These are phyloP conservation scores for Cardamine occulta DNA, from an alignment of 345 rosid species.

Conservation along the genomic window DNA sequence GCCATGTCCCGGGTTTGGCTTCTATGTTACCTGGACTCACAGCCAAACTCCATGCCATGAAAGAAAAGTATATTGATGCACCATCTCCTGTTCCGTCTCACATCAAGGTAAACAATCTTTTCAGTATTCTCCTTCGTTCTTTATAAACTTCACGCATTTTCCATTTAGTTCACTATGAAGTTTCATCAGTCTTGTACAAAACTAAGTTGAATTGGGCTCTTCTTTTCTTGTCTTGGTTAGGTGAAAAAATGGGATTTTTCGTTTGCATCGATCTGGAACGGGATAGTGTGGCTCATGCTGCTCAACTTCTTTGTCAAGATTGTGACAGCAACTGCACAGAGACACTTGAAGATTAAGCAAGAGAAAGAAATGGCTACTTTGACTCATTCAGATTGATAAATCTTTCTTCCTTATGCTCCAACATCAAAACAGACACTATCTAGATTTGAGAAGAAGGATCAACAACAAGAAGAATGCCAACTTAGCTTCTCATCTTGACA, in stretches of 20 bases:
- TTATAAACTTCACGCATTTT: neutral
- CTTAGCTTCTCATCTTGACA: slow-evolving; percentile 27
- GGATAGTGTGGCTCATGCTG: slow-evolving; percentile 97
- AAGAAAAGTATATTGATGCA: slow-evolving; percentile 71
- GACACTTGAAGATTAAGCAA: slow-evolving; percentile 73
- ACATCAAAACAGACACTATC: slow-evolving; percentile 30
- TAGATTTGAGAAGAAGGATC: slow-evolving; percentile 24
- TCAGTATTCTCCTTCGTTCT: neutral
- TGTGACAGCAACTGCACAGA: slow-evolving; percentile 80
- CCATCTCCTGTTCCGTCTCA: slow-evolving; percentile 54
- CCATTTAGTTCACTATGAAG: neutral
- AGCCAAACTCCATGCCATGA: slow-evolving; percentile 61
- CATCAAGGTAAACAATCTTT: slow-evolving; percentile 54
- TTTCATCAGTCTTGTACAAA: neutral
- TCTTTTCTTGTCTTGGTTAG: slow-evolving; percentile 39
- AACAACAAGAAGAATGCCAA: neutral
- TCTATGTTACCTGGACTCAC: slow-evolving; percentile 61
- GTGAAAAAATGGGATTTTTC: slow-evolving; percentile 85
- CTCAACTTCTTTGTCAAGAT: slow-evolving; percentile 80
- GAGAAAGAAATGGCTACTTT: slow-evolving; percentile 59
- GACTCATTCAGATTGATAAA: slow-evolving; percentile 49
- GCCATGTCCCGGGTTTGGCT: slow-evolving; percentile 77
- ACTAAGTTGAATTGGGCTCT: neutral
- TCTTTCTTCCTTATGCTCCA: slow-evolving; percentile 7
- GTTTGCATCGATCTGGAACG: slow-evolving; percentile 79